These are phyloP conservation scores for Calonectria multiphialidica DNA, from an alignment of 2,329 filamentous ascomycete species.

Conservation along the genomic window DNA sequence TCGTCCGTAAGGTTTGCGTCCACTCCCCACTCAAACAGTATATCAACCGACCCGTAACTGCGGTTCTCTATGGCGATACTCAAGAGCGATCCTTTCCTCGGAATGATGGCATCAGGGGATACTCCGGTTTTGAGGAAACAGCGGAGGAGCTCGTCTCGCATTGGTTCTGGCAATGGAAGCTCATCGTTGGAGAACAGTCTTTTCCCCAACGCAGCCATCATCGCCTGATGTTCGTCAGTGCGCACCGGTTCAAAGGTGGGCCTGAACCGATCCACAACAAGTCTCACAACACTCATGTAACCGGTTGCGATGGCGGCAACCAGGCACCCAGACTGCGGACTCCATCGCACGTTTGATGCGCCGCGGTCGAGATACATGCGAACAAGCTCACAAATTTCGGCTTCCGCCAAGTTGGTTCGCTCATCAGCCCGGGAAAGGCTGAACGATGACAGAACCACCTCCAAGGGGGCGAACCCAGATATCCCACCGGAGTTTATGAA, in stretches of 20 bases:
- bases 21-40: not conserved
- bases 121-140: not conserved
- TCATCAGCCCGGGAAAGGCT: not conserved
- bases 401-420: not conserved
- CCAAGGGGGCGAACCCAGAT: not conserved
- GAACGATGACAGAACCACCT: not conserved
- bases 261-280: not conserved
- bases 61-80: not conserved
- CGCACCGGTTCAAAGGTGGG: not conserved
- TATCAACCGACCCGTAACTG: not conserved
- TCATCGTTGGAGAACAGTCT: not conserved
- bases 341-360: not conserved
- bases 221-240: not conserved
- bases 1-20: not conserved
- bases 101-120: not conserved
- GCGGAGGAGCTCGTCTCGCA: not conserved
- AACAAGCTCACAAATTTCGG: not conserved
- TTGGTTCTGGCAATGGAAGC: not conserved
- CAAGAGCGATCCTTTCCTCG: not conserved
- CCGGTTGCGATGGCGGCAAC: conserved; percentile 4
- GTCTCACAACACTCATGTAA: conserved; percentile 8
- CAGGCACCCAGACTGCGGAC: not conserved
- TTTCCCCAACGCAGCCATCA: not conserved
- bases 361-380: not conserved
- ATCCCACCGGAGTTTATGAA: not conserved